These are phyloP conservation scores for Bolboschoenus planiculmis DNA, from an alignment of 176 grass and related monocot genomes.

Conservation along the genomic window DNA sequence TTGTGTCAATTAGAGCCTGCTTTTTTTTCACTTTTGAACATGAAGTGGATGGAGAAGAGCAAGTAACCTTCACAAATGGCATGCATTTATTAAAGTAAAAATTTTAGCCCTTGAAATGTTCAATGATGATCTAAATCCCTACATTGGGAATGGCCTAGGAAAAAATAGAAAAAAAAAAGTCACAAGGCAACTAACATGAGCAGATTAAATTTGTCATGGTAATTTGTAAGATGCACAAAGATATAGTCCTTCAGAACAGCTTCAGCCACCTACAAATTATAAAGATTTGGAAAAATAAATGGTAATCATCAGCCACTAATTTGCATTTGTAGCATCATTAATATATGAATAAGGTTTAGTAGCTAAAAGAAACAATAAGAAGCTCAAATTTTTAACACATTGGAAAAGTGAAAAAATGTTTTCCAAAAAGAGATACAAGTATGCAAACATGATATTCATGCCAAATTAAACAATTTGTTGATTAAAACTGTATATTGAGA, in stretches of 20 bases:
- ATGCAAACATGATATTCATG: not conserved
- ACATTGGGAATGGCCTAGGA: not conserved
- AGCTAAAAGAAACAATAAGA: not conserved
- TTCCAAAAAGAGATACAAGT: constrained; percentile 3
- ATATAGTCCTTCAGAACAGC: constrained; percentile 82
- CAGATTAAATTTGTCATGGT: constrained; percentile 82
- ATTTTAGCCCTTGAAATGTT: not conserved
- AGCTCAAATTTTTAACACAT: constrained; percentile 5
- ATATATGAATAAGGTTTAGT: not conserved
- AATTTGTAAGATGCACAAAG: constrained; percentile 63
- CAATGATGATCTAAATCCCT: not conserved
- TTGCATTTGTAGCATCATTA: not conserved
- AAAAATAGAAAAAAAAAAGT: not conserved
- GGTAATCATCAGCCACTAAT: not conserved
- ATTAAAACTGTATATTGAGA: not conserved
- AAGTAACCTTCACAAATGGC: constrained; percentile 20
- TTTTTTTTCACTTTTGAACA: constrained; percentile 12
- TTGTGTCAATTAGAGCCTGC: constrained; percentile 84
- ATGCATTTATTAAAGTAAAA: not conserved
- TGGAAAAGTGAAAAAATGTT: not conserved
- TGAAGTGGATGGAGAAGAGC: not conserved
- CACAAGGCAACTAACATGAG: constrained; percentile 63
- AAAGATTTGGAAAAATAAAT: not conserved
- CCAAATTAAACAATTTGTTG: not conserved
- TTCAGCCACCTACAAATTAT: constrained; percentile 73